phyloP scores from a whole-genome alignment of 2,329 filamentous ascomycete genomes.

The Pleomassaria siparia region DNA sequence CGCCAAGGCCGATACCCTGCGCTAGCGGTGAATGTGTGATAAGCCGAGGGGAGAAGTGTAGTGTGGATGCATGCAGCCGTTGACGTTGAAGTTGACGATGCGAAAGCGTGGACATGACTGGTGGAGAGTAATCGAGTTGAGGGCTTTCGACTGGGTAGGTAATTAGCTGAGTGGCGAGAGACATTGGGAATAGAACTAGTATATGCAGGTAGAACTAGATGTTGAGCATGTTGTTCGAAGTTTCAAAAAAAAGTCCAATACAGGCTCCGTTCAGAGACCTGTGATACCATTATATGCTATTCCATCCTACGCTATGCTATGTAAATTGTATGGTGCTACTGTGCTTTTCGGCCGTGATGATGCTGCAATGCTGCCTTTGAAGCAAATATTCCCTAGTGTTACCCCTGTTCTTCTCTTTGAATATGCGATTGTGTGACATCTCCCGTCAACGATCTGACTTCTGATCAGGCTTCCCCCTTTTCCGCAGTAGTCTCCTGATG shows the following conservation, averaged over 20 bases:
- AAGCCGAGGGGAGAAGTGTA: conserved; percentile 4
- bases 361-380: neutral
- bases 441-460: too few relatives aligned
- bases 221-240: too few relatives aligned
- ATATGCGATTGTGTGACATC: too few relatives aligned
- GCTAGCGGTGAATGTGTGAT: conserved; percentile 4
- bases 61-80: conserved; percentile 5
- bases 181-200: neutral
- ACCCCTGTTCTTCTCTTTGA: neutral
- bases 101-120: too few relatives aligned
- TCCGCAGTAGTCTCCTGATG: neutral
- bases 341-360: neutral
- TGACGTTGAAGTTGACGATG: neutral
- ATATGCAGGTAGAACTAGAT: neutral
- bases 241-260: too few relatives aligned
- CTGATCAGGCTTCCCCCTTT: neutral
- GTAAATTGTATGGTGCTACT: neutral
- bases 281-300: neutral
- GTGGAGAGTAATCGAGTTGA: too few relatives aligned
- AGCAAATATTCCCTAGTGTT: too few relatives aligned
- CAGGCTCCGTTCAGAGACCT: too few relatives aligned
- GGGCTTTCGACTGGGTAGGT: too few relatives aligned
- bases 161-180: neutral
- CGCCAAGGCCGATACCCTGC: conserved; percentile 9
- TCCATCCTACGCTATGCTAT: conserved; percentile 2